These are phyloP conservation scores for Bodo saltans DNA, from an alignment of 78 protist species.

Conservation along the genomic window DNA sequence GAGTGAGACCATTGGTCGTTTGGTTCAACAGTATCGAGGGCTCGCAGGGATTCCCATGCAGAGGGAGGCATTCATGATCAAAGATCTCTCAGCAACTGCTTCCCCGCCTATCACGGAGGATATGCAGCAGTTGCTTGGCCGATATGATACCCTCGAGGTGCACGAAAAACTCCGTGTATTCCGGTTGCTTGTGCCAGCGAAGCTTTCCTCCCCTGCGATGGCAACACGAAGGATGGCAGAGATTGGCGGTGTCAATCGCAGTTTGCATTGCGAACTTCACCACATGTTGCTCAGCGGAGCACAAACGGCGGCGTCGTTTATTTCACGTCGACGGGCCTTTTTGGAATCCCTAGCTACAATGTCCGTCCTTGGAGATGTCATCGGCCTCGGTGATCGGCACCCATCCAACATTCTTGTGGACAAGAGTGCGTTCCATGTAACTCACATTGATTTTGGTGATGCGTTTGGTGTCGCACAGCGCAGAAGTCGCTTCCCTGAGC, in stretches of 20 bases:
- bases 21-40: conserved; percentile 27
- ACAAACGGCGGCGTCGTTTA: conserved; percentile 68
- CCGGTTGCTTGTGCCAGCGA: too few species aligned
- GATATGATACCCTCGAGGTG: conserved; percentile 9
- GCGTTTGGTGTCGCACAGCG: conserved; percentile 48
- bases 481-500: conserved; percentile 43
- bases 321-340: conserved; percentile 61
- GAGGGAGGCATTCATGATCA: not conserved
- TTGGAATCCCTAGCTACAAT: conserved; percentile 67
- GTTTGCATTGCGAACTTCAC: too few species aligned
- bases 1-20: conserved; percentile 10
- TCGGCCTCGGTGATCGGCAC: conserved; percentile 89
- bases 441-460: conserved; percentile 59
- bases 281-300: conserved; percentile 27
- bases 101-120: conserved; percentile 6
- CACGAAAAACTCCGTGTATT: conserved; percentile 27
- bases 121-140: too few species aligned
- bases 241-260: too few species aligned
- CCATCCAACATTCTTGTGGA: conserved; percentile 49
- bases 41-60: conserved; percentile 14
- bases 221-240: too few species aligned
- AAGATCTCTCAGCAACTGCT: not conserved
- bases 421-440: conserved; percentile 32
- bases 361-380: conserved; percentile 81
- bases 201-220: too few species aligned